Conservation (phyloP, 1,284 basidiomycete species). For the Boletus nobilissimus region DNA sequence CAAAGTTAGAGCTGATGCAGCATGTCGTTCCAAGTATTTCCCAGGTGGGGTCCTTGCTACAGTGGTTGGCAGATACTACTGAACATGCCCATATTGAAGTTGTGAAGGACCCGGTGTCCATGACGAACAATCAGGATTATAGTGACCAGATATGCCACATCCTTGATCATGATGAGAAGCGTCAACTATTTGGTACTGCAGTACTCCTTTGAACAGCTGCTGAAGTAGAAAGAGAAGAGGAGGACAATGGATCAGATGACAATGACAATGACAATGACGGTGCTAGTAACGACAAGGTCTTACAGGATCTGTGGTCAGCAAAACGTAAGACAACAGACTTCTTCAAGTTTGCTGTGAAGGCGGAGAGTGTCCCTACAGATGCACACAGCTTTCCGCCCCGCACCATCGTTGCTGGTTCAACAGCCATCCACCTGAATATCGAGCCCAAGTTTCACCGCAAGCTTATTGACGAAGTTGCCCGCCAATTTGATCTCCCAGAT, state of each 20-base stretch:
- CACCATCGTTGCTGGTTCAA: not conserved
- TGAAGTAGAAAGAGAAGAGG: too few relatives aligned
- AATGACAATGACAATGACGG: not conserved
- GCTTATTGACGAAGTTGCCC: not conserved
- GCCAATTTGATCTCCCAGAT: not conserved
- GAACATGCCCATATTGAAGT: not conserved
- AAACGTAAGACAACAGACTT: not conserved
- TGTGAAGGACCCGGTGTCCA: not conserved
- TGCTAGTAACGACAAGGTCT: not conserved
- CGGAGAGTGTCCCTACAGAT: not conserved
- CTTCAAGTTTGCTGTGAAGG: not conserved
- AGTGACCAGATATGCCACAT: not conserved
- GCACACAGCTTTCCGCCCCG: not conserved
- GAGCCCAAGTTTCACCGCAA: not conserved
- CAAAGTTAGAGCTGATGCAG: not conserved
- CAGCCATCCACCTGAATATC: not conserved
- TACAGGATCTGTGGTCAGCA: not conserved
- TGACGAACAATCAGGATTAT: not conserved
- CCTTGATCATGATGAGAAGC: not conserved
- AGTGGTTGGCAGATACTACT: not conserved
- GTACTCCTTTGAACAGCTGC: not conserved
- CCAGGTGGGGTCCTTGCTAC: not conserved
- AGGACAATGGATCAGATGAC: not conserved
- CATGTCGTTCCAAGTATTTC: not conserved
- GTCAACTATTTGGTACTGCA: not conserved